phyloP scores from a whole-genome alignment of 202 grass and related monocot genomes.

The Zoysia matrella region DNA sequence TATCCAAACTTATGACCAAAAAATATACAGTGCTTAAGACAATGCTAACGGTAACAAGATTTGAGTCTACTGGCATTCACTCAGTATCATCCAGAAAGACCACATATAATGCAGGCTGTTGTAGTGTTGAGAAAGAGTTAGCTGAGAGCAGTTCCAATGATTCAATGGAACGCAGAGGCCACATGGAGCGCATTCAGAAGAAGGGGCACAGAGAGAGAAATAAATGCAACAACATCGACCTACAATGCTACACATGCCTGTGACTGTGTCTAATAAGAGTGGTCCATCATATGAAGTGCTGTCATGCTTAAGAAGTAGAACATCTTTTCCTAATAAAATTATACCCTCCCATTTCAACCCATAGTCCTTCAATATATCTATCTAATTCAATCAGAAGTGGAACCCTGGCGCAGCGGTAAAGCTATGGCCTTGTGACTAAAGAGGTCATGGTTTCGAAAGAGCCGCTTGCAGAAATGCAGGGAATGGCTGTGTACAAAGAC shows the following conservation, averaged over 20 bases:
- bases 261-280: slow-evolving; percentile 7
- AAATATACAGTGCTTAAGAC: not conserved
- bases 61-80: slow-evolving; percentile 7
- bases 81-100: slow-evolving; percentile 2
- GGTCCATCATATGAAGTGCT: not conserved
- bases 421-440: too few relatives aligned
- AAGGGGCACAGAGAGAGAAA: not conserved
- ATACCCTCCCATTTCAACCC: slow-evolving; percentile 5
- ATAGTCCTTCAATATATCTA: not conserved
- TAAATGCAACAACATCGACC: not conserved
- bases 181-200: not conserved
- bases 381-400: not conserved
- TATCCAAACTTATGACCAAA: not conserved
- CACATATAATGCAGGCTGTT: slow-evolving; percentile 2
- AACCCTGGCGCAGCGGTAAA: too few relatives aligned
- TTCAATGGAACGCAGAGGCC: too few relatives aligned
- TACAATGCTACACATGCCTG: not conserved
- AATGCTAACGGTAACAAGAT: not conserved
- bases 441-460: too few relatives aligned
- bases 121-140: not conserved
- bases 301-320: not conserved
- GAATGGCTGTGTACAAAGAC: too few relatives aligned
- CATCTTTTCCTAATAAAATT: slow-evolving; percentile 12
- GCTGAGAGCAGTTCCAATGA: not conserved
- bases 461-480: too few relatives aligned